Percentiles rank a stretch among this genome's conserved stretches.
Conservation (phyloP, 129 eudicot species). For the Flaveria sonorensis region DNA sequence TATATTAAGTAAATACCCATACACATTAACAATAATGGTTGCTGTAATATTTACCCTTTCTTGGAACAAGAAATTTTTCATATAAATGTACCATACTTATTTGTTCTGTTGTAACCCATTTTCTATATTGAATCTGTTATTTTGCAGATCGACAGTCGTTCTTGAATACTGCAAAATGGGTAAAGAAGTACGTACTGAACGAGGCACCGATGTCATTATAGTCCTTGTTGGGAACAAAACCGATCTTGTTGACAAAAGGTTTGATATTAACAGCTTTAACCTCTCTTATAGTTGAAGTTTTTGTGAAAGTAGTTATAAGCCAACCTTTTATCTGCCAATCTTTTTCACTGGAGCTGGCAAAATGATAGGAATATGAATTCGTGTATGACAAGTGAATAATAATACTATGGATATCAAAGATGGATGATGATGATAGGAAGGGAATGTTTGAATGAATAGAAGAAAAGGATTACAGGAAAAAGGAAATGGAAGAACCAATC, state of each 20-base stretch:
- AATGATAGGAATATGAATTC: too few relatives aligned
- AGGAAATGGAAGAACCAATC: too few relatives aligned
- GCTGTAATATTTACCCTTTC: neutral
- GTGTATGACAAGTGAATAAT: too few relatives aligned
- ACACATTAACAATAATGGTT: slow-evolving; percentile 5
- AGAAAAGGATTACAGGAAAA: too few relatives aligned
- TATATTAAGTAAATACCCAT: neutral
- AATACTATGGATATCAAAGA: too few relatives aligned
- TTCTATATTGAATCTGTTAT: neutral
- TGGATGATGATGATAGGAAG: too few relatives aligned
- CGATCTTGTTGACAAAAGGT: slow-evolving; percentile 97
- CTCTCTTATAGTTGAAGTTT: neutral
- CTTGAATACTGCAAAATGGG: slow-evolving; percentile 86
- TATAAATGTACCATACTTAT: neutral
- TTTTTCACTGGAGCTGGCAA: neutral
- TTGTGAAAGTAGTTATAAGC: neutral
- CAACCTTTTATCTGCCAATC: neutral
- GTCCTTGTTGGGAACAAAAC: slow-evolving; percentile 97
- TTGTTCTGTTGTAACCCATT: neutral
- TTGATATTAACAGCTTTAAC: slow-evolving; percentile 16
- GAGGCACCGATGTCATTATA: slow-evolving; percentile 86
- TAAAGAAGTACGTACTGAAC: slow-evolving; percentile 86
- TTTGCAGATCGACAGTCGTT: slow-evolving; percentile 83
- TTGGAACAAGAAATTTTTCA: slow-evolving; percentile 13
- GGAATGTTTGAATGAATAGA: too few relatives aligned